A percentile compares a stretch with the other conserved stretches of the same genome.
These are phyloP conservation scores for Mucor plumbeus DNA, from an alignment of 371 early-diverging fungal genomes.

Conservation along the genomic window DNA sequence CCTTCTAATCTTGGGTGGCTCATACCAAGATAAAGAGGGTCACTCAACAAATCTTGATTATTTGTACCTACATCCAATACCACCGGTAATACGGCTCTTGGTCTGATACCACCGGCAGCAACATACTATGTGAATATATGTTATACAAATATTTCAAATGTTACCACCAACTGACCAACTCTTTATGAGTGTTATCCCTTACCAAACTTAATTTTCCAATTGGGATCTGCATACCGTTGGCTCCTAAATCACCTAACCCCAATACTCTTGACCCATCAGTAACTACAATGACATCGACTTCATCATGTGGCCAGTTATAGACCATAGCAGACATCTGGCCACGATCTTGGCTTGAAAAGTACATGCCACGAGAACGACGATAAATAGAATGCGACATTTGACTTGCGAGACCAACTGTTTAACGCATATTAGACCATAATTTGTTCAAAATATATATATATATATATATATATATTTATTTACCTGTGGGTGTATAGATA, in stretches of 20 bases:
- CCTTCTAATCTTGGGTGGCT: slow-evolving; percentile 65
- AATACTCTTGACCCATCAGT: slow-evolving; percentile 72
- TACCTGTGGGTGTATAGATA: slow-evolving; percentile 56
- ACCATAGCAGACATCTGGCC: slow-evolving; percentile 66
- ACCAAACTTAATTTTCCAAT: slow-evolving; percentile 66
- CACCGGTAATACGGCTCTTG: slow-evolving; percentile 66
- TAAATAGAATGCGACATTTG: slow-evolving; percentile 64
- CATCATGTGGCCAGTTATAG: slow-evolving; percentile 62
- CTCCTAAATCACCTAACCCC: slow-evolving; percentile 70
- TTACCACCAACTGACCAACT: neutral
- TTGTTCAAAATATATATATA: neutral
- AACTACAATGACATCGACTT: slow-evolving; percentile 69
- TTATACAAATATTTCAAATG: neutral
- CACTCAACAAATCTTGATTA: slow-evolving; percentile 59
- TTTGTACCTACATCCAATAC: slow-evolving; percentile 73
- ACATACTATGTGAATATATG: slow-evolving; percentile 43
- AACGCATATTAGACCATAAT: neutral
- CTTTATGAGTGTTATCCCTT: slow-evolving; percentile 18
- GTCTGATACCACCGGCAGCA: slow-evolving; percentile 69
- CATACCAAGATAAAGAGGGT: slow-evolving; percentile 71
- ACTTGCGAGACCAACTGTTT: slow-evolving; percentile 52
- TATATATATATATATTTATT: no score
- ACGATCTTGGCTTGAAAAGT: slow-evolving; percentile 62
- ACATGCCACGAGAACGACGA: slow-evolving; percentile 68
- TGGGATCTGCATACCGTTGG: slow-evolving; percentile 70